phyloP scores from a whole-genome alignment of 805 yeast species.

The Lachancea cidri region DNA sequence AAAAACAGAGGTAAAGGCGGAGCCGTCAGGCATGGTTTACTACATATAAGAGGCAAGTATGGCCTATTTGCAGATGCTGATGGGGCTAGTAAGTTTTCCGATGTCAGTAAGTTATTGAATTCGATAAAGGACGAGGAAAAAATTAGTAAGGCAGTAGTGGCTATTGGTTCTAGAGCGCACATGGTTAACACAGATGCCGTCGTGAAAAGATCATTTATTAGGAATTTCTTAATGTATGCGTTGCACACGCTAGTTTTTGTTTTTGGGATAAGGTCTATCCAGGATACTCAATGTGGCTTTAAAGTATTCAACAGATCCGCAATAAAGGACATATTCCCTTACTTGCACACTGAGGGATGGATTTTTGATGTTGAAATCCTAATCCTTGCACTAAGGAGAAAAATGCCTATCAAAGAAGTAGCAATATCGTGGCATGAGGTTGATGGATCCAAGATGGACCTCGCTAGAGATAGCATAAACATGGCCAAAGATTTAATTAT shows the following conservation, averaged over 20 bases:
- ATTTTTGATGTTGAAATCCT: conserved; percentile 94
- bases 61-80: conserved; percentile 95
- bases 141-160: conserved; percentile 47
- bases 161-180: conserved; percentile 93
- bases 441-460: conserved; percentile 87
- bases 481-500: conserved; percentile 95
- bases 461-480: conserved; percentile 81
- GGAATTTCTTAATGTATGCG: conserved; percentile 91
- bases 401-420: conserved; percentile 64
- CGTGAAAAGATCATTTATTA: conserved; percentile 81
- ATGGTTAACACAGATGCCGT: conserved; percentile 96
- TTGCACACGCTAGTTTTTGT: conserved; percentile 79
- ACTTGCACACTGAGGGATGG: conserved; percentile 96
- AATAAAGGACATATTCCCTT: conserved; percentile 65
- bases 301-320: conserved; percentile 80
- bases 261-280: conserved; percentile 81
- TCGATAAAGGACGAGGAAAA: conserved; percentile 34
- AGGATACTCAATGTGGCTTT: conserved; percentile 97
- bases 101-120: conserved; percentile 48
- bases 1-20: conserved; percentile 93
- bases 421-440: conserved; percentile 97
- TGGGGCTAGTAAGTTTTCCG: conserved; percentile 84
- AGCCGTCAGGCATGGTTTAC: conserved; percentile 91
- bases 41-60: conserved; percentile 64
- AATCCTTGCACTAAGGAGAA: conserved; percentile 69